Conservation (phyloP, 2,329 filamentous ascomycete genomes). For the Talaromyces sp. region DNA sequence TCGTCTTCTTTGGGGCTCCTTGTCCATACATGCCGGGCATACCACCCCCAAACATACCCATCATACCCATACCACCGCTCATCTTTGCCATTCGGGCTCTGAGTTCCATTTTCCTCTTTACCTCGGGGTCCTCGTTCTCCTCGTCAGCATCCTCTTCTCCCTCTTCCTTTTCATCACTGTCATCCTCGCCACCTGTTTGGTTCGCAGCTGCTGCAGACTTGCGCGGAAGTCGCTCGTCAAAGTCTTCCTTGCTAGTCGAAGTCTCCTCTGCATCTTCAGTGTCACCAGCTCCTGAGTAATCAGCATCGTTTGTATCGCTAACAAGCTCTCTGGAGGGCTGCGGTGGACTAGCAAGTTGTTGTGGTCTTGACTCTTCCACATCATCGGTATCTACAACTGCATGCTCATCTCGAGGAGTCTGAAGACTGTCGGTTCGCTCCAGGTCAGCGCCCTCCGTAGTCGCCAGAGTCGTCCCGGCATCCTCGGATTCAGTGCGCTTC, state of each 20-base stretch:
- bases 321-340: conserved; percentile 48
- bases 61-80: conserved; percentile 96
- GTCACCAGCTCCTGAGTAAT: conserved; percentile 60
- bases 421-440: conserved; percentile 27
- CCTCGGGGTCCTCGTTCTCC: conserved; percentile 83
- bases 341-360: conserved; percentile 28
- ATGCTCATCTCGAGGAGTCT: conserved; percentile 29
- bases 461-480: conserved; percentile 15
- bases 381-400: conserved; percentile 27
- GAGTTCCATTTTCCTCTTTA: conserved; percentile 78
- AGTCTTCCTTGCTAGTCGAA: conserved; percentile 69
- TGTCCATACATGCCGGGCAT: conserved; percentile 56
- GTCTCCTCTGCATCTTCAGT: conserved; percentile 59
- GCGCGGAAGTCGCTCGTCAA: conserved; percentile 51
- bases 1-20: conserved; percentile 45
- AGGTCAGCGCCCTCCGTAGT: conserved; percentile 22
- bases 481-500: conserved; percentile 55
- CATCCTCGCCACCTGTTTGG: conserved; percentile 35
- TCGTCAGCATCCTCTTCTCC: conserved; percentile 58
- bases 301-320: conserved; percentile 62
- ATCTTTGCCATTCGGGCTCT: conserved; percentile 97
- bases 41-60: conserved; percentile 80
- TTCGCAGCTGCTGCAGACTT: conserved; percentile 30
- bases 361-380: conserved; percentile 14
- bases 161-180: conserved; percentile 43